Evolutionary conservation across 2,329 filamentous ascomycete species (phyloP).

Genomic region (Fusarium proliferatum): DNA sequence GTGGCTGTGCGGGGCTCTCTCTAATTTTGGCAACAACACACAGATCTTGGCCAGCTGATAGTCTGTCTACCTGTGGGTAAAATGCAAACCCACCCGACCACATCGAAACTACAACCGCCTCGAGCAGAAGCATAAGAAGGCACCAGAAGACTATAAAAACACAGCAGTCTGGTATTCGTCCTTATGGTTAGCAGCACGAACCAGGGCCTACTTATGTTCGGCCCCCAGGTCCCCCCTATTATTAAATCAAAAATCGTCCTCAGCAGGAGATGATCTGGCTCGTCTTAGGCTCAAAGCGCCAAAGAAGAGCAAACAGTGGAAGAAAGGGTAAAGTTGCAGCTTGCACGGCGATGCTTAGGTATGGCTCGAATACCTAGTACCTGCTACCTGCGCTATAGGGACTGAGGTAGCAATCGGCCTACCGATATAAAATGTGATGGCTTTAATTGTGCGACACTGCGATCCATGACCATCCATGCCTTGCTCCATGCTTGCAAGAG

Average conservation of each 20-base stretch:
- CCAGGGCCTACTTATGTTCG: not conserved
- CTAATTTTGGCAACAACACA: not conserved
- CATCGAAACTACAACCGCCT: not conserved
- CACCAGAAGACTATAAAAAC: not conserved
- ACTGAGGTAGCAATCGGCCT: not conserved
- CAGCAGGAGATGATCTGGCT: not conserved
- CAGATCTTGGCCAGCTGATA: conserved; percentile 20
- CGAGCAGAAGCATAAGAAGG: not conserved
- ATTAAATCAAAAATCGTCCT: not conserved
- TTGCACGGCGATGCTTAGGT: not conserved
- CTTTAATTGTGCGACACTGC: conserved; percentile 20
- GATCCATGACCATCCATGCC: not conserved
- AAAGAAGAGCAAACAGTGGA: conserved; percentile 12
- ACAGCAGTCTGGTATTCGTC: not conserved
- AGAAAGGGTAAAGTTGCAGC: conserved; percentile 19
- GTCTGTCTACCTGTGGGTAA: not conserved
- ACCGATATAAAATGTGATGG: conserved; percentile 21
- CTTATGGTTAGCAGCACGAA: not conserved
- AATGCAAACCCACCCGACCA: conserved; percentile 1
- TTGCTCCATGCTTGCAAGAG: conserved; percentile 25
- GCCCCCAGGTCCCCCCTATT: not conserved
- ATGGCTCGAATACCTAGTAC: not conserved
- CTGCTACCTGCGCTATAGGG: not conserved
- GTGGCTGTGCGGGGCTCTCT: conserved; percentile 12
- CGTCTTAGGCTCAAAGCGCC: not conserved